Evolutionary conservation across 2,329 filamentous ascomycete species (phyloP).

Genomic region (Neonectria ditissima): DNA sequence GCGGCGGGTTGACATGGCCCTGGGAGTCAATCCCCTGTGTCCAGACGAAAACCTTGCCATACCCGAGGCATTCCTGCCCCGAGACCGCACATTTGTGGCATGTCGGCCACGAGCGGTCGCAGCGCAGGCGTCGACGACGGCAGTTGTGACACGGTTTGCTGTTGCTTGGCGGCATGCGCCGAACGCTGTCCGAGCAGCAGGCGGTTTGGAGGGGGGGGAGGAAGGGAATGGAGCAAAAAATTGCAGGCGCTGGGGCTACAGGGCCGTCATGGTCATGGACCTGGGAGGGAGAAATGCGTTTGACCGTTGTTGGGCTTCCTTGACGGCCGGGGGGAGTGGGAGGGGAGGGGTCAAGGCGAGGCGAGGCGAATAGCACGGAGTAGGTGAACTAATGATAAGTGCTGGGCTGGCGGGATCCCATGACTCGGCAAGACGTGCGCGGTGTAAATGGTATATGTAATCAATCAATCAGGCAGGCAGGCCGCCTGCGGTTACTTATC

Average conservation of each 20-base stretch:
- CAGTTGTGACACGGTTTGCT: slow-evolving; percentile 70
- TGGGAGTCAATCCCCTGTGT: slow-evolving; percentile 63
- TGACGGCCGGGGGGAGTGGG: slow-evolving; percentile 8
- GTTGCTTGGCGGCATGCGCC: slow-evolving; percentile 52
- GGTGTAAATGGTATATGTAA: slow-evolving; percentile 32
- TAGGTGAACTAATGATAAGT: background rate
- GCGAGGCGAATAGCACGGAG: too few relatives aligned
- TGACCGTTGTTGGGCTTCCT: slow-evolving; percentile 8
- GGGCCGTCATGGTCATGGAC: slow-evolving; percentile 27
- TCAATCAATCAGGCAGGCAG: too few relatives aligned
- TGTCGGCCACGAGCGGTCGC: slow-evolving; percentile 69
- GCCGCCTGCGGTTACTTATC: slow-evolving; percentile 22
- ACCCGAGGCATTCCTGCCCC: slow-evolving; percentile 70
- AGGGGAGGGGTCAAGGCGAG: too few relatives aligned
- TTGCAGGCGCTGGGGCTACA: slow-evolving; percentile 30
- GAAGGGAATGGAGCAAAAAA: slow-evolving; percentile 12
- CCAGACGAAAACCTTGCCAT: slow-evolving; percentile 71
- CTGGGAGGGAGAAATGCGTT: slow-evolving; percentile 9
- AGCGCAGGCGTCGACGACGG: slow-evolving; percentile 69
- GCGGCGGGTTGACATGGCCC: slow-evolving; percentile 57
- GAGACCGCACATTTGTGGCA: slow-evolving; percentile 70
- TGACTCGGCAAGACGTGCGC: slow-evolving; percentile 37
- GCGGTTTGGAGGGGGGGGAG: slow-evolving; percentile 27
- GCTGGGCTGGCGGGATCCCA: slow-evolving; percentile 30
- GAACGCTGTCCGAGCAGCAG: slow-evolving; percentile 43